Evolutionary conservation across 805 yeast genomes (phyloP).

Genomic region (Wickerhamiella parazyma): DNA sequence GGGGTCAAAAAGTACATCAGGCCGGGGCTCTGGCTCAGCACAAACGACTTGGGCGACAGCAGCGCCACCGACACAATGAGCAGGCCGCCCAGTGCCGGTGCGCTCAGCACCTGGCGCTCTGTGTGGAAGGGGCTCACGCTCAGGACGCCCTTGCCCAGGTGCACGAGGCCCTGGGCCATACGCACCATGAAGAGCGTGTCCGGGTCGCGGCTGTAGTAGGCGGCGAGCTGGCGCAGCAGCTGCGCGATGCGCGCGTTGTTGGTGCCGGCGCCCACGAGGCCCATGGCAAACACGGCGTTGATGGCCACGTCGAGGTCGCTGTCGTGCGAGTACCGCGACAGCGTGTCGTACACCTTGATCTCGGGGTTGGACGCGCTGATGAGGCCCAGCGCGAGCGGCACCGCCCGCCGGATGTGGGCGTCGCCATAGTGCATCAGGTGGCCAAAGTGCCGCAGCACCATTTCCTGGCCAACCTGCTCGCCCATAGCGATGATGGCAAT

Average conservation of each 20-base stretch:
- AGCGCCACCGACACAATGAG: constrained; percentile 73
- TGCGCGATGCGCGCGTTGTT: constrained; percentile 97
- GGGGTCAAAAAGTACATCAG: constrained; percentile 75
- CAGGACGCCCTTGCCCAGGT: constrained; percentile 91
- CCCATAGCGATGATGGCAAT: constrained; percentile 93
- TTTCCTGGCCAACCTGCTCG: constrained; percentile 94
- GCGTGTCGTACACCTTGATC: constrained; percentile 91
- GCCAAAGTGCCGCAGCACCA: constrained; percentile 93
- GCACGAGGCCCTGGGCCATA: constrained; percentile 87
- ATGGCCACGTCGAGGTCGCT: constrained; percentile 86
- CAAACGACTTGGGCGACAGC: constrained; percentile 72
- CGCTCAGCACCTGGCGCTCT: constrained; percentile 75
- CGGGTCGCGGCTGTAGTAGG: constrained; percentile 80
- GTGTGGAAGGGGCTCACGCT: constrained; percentile 79
- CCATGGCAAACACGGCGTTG: constrained; percentile 94
- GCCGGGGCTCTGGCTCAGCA: constrained; percentile 61
- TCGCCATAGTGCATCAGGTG: constrained; percentile 98
- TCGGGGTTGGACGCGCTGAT: constrained; percentile 89
- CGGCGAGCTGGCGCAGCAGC: constrained; percentile 83
- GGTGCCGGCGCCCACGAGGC: constrained; percentile 96
- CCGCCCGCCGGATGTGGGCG: constrained; percentile 78
- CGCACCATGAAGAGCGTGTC: constrained; percentile 86
- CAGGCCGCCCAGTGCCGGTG: constrained; percentile 79
- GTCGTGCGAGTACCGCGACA: constrained; percentile 93
- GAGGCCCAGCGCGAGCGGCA: constrained; percentile 96